A percentile compares a stretch with the other conserved stretches of the same genome.
Evolutionary conservation across 2,329 filamentous ascomycete genomes (phyloP).

Genomic region (Tricladium varicosporioides): DNA sequence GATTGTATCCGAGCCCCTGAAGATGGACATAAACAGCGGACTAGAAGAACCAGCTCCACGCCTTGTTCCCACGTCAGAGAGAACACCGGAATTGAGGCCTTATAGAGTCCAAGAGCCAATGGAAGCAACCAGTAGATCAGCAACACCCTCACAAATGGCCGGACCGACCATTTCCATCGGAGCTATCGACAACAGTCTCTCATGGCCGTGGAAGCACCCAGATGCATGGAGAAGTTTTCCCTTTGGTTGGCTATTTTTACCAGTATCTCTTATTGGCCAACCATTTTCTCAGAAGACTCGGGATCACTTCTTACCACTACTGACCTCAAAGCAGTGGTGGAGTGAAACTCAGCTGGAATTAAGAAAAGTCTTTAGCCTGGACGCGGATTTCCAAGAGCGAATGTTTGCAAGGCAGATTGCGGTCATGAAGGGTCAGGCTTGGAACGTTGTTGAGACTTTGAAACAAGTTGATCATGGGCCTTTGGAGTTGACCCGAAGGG

Average conservation of each 20-base stretch:
- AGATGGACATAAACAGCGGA: constrained; percentile 56
- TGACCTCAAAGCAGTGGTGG: constrained; percentile 97
- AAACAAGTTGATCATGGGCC: constrained; percentile 92
- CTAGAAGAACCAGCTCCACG: constrained; percentile 51
- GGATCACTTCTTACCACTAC: constrained; percentile 90
- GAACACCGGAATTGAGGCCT: constrained; percentile 49
- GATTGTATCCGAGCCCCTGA: constrained; percentile 77
- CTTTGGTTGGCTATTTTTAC: constrained; percentile 97
- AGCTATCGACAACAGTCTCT: constrained; percentile 96
- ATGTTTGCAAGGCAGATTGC: constrained; percentile 99
- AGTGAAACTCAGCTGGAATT: constrained; percentile 86
- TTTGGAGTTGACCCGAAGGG: constrained; percentile 84
- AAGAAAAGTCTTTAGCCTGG: constrained; percentile 83
- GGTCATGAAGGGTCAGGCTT: constrained; percentile 98
- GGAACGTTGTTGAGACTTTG: constrained; percentile 97
- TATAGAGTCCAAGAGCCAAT: constrained; percentile 83
- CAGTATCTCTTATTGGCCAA: constrained; percentile 91
- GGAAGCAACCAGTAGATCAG: constrained; percentile 61
- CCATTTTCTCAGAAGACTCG: constrained; percentile 93
- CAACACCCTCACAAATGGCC: constrained; percentile 34
- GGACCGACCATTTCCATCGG: constrained; percentile 67
- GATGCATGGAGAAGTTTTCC: constrained; percentile 90
- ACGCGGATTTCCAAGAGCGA: constrained; percentile 94
- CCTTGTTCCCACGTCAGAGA: constrained; percentile 40
- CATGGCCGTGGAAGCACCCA: constrained; percentile 70